Conservation (phyloP, 129 eudicot species). For the Erigeron canadensis region DNA sequence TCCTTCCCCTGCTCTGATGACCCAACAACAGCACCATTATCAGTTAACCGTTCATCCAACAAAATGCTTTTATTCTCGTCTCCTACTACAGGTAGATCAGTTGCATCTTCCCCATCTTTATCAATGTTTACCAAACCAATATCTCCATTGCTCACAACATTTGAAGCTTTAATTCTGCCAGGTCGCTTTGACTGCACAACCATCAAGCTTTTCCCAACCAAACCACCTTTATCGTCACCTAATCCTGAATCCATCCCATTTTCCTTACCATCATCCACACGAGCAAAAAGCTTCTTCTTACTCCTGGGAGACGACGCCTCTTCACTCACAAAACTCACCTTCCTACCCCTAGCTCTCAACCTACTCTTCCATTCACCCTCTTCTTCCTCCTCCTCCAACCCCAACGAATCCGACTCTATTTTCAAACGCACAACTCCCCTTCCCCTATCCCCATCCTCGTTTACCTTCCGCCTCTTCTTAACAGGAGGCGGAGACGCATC, state of each 20-base stretch:
- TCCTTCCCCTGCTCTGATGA: conserved; percentile 39
- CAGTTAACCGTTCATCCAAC: conserved; percentile 31
- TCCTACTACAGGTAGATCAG: conserved; percentile 26
- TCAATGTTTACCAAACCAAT: conserved; percentile 29
- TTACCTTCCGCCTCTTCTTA: conserved; percentile 59
- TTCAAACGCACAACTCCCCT: conserved; percentile 33
- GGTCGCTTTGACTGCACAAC: conserved; percentile 47
- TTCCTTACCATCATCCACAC: conserved; percentile 40
- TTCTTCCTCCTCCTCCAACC: conserved; percentile 51
- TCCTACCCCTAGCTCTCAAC: conserved; percentile 60
- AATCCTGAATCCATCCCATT: conserved; percentile 27
- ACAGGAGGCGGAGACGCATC: conserved; percentile 81
- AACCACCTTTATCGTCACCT: conserved; percentile 35
- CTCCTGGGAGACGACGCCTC: conserved; percentile 53
- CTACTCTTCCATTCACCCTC: conserved; percentile 64
- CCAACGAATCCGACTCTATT: conserved; percentile 41
- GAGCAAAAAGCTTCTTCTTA: conserved; percentile 65
- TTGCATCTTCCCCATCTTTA: conserved; percentile 43
- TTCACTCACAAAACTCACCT: conserved; percentile 30
- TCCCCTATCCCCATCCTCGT: conserved; percentile 29
- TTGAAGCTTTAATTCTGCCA: conserved; percentile 53
- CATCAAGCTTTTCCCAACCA: conserved; percentile 42
- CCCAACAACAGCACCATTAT: conserved; percentile 29
- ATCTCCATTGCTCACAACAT: conserved; percentile 41
- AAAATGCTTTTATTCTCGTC: conserved; percentile 29